Conservation (phyloP, 2,329 filamentous ascomycete genomes). For the Lachnum nothofagi region DNA sequence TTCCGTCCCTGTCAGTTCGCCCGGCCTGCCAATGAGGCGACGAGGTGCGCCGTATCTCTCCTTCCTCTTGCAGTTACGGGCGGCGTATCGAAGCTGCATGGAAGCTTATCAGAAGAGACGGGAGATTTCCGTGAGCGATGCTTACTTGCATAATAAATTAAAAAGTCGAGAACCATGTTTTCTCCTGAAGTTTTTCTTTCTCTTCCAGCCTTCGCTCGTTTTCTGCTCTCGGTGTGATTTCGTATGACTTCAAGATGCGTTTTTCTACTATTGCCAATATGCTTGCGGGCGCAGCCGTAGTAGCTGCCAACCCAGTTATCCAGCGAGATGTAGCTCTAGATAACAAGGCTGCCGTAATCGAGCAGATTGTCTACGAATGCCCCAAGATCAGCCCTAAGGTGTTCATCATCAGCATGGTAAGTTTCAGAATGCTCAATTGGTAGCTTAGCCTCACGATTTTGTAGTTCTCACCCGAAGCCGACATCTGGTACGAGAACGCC, state of each 20-base stretch:
- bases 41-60: neutral
- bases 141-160: neutral
- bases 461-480: conserved; percentile 58
- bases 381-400: conserved; percentile 49
- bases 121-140: neutral
- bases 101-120: neutral
- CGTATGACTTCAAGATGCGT: conserved; percentile 7
- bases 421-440: conserved; percentile 9
- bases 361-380: conserved; percentile 1
- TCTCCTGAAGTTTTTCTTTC: neutral
- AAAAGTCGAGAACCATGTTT: neutral
- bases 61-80: neutral
- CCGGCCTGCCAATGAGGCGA: neutral
- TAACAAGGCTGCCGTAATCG: neutral
- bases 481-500: conserved; percentile 55
- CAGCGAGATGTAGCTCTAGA: neutral
- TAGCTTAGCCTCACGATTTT: neutral
- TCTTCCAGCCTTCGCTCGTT: neutral
- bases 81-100: neutral
- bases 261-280: conserved; percentile 4
- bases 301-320: conserved; percentile 3
- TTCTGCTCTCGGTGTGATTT: neutral
- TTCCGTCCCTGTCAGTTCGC: too few relatives aligned
- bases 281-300: conserved; percentile 6
- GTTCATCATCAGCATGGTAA: conserved; percentile 58